A percentile compares a stretch with the other conserved stretches of the same genome.
phyloP scores from a whole-genome alignment of 2,329 filamentous ascomycete genomes.

The Paecilomyces fulvus region DNA sequence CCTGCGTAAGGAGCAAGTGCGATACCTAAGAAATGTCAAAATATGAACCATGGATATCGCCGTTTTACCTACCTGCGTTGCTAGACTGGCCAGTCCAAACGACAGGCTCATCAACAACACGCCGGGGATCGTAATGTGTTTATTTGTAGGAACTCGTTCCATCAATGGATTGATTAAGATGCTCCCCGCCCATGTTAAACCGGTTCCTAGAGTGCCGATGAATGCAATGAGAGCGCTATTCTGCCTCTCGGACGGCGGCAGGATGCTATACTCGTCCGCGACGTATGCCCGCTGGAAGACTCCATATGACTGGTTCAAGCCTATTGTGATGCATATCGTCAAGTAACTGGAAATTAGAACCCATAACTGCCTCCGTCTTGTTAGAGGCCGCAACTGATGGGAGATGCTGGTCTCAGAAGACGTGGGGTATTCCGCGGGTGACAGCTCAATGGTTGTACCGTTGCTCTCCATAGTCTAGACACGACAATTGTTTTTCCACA shows the following conservation, averaged over 20 bases:
- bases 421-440: background rate
- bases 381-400: background rate
- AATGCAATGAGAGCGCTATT: conserved; percentile 41
- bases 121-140: background rate
- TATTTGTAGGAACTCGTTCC: conserved; percentile 18
- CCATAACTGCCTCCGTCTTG: conserved; percentile 29
- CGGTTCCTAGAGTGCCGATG: conserved; percentile 41
- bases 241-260: conserved; percentile 23
- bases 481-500: no score
- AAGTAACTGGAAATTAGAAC: conserved; percentile 39
- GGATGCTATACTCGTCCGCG: conserved; percentile 27
- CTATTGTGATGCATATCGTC: conserved; percentile 40
- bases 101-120: background rate
- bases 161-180: conserved; percentile 43
- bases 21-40: conserved; percentile 13
- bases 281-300: conserved; percentile 45
- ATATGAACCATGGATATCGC: background rate
- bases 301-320: conserved; percentile 43
- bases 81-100: background rate
- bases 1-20: conserved; percentile 26
- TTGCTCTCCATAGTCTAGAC: background rate
- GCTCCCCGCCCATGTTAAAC: conserved; percentile 44
- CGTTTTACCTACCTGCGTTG: background rate
- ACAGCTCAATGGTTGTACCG: background rate
- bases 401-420: background rate